Percentiles rank a stretch among this genome's conserved stretches.
These are phyloP conservation scores for Curvularia eragrostidis DNA, from an alignment of 2,329 filamentous ascomycete species.

Conservation along the genomic window DNA sequence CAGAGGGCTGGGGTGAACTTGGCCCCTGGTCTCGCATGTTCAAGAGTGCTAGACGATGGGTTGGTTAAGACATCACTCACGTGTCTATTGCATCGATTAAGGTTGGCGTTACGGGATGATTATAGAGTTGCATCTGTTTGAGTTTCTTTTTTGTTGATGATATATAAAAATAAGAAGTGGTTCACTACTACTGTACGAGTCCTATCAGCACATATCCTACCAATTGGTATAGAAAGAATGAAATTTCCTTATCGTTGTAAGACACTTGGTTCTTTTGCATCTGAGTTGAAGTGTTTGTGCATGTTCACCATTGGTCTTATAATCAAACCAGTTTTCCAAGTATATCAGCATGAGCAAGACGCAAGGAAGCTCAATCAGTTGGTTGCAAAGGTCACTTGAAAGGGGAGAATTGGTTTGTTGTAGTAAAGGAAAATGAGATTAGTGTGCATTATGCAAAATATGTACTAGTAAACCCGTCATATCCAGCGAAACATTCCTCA, in stretches of 20 bases:
- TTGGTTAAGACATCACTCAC: slow-evolving; percentile 57
- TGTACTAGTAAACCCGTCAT: background rate
- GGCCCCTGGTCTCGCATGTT: slow-evolving; percentile 89
- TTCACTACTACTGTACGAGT: background rate
- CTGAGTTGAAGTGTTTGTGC: background rate
- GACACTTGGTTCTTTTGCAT: background rate
- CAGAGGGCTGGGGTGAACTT: slow-evolving; percentile 75
- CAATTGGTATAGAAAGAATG: background rate
- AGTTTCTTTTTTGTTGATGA: slow-evolving; percentile 4
- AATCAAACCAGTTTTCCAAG: background rate
- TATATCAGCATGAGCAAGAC: background rate
- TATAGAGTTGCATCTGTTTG: background rate
- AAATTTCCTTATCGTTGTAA: background rate
- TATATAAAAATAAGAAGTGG: slow-evolving; percentile 9
- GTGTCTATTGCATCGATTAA: background rate
- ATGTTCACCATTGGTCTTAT: background rate
- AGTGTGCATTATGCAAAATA: background rate
- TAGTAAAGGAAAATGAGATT: background rate
- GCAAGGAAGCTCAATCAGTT: background rate
- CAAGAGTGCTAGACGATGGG: slow-evolving; percentile 86
- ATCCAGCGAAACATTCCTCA: background rate
- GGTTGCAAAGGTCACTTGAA: background rate
- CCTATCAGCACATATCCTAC: background rate
- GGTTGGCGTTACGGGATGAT: slow-evolving; percentile 5
- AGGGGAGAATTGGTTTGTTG: background rate